phyloP scores from a whole-genome alignment of 768 basidiomycete genomes.

The Sarcomyxa edulis region DNA sequence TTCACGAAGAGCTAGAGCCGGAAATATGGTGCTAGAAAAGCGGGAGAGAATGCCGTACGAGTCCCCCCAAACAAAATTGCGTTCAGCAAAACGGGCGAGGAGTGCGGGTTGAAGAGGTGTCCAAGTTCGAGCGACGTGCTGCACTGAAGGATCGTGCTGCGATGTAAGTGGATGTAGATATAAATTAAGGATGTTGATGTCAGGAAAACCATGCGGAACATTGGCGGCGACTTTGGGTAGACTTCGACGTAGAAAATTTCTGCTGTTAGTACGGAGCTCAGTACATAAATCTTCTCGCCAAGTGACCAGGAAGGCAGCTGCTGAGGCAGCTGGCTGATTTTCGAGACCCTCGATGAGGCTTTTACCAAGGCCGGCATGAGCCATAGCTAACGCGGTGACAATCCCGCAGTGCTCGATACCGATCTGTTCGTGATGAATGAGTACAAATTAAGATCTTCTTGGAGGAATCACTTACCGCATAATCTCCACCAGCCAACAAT shows the following conservation, averaged over 20 bases:
- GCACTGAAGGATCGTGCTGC: too few species aligned
- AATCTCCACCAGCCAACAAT: background rate
- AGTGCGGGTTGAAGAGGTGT: too few species aligned
- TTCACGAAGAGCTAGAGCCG: too few species aligned
- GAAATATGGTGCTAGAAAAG: too few species aligned
- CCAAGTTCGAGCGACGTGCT: too few species aligned
- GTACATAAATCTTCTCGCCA: slow-evolving; percentile 3
- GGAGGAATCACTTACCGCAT: too few species aligned
- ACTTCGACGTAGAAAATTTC: slow-evolving; percentile 17
- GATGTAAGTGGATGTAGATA: slow-evolving; percentile 30
- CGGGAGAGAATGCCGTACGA: too few species aligned
- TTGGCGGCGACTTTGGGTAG: slow-evolving; percentile 17
- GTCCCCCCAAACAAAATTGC: too few species aligned
- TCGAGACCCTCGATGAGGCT: slow-evolving; percentile 20
- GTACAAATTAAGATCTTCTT: too few species aligned
- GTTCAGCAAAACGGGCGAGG: too few species aligned
- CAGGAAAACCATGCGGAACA: slow-evolving; percentile 24
- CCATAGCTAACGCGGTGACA: background rate
- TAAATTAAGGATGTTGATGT: slow-evolving; percentile 25
- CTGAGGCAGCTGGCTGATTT: slow-evolving; percentile 5
- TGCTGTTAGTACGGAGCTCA: slow-evolving; percentile 3
- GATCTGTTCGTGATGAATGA: too few species aligned
- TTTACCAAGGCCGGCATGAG: slow-evolving; percentile 24
- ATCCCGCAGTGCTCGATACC: slow-evolving; percentile 15
- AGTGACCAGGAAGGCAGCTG: background rate